Conservation (phyloP, 371 early-diverging fungal species). For the Conidiobolus coronatus region DNA sequence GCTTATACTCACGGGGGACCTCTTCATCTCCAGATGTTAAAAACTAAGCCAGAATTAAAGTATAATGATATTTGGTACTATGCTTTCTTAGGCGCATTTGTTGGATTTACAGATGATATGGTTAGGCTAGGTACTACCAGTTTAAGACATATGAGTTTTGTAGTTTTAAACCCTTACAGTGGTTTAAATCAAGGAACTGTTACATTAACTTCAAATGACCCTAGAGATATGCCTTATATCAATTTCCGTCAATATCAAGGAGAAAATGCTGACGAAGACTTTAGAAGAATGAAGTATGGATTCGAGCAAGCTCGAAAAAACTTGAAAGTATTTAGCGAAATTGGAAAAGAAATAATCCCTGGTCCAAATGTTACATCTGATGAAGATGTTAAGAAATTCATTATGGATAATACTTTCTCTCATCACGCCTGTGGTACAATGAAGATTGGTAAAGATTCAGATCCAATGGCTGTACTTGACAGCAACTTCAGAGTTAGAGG, state of each 20-base stretch:
- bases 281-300: neutral
- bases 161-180: neutral
- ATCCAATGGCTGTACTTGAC: conserved; percentile 16
- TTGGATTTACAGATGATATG: no score
- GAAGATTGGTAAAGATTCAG: conserved; percentile 12
- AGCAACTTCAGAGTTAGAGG: conserved; percentile 15
- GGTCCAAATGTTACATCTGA: neutral
- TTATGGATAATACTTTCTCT: conserved; percentile 6
- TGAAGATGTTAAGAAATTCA: neutral
- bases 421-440: conserved; percentile 11
- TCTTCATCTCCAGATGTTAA: no score
- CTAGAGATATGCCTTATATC: conserved; percentile 4
- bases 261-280: conserved; percentile 1
- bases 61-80: no score
- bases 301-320: neutral
- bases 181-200: neutral
- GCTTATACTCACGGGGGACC: no score
- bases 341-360: neutral
- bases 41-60: no score
- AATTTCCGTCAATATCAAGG: neutral
- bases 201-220: neutral
- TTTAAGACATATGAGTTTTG: neutral
- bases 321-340: neutral
- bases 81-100: no score
- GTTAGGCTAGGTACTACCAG: neutral